Evolutionary conservation across 768 basidiomycete species (phyloP), one percentile per base, ranked within the genome.

Genomic region (Xerocomus potaroensis): DNA sequence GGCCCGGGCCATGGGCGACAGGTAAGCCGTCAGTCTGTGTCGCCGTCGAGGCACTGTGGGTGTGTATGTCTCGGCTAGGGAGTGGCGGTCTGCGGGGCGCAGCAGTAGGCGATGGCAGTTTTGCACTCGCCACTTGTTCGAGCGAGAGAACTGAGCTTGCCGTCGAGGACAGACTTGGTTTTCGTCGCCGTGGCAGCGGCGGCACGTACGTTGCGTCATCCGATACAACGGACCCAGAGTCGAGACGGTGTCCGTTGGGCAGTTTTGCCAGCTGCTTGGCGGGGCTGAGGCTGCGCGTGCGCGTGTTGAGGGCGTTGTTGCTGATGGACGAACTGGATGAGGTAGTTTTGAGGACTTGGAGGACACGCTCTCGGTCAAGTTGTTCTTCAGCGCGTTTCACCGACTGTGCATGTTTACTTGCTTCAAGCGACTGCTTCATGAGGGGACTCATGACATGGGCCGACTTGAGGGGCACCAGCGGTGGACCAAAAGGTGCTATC

Each of bases 381-480:
- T 77, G 73, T 33, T 78, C 79, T 56, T 88, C 83, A 0, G 78
- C 81, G 39, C 78, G 77, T 64, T 87, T 86, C 65, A 87, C 70
- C 4, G 75, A 76, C 61, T 86, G 81, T 1, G 78, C 87, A 0
- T 78, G 76, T 57, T 86, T 85, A 47, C 78, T 81, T 6, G 88
- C 88, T 43, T 84, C 80, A 1, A 91, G 68, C 18, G 79, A 81
- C 63, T 89, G 86, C 49, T 77, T 76, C 69, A 87, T 87, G n/a
- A 87, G 67, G 0, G 76, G 73, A 10, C 80, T 83, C 19, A 79
- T 80, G 23, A 79, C 65, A 44, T 86, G 83, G 3, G 51, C 48
- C 3, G 65, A 56, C 23, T 47, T 65, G 22, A 32, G 10, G n/a
- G 53, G 68, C 50, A 51, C 58, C 21, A 59, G 45, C 24, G 63